A percentile compares a stretch with the other conserved stretches of the same genome.
These are phyloP conservation scores for Gossypium turneri DNA, from an alignment of 345 rosid species.

Conservation along the genomic window DNA sequence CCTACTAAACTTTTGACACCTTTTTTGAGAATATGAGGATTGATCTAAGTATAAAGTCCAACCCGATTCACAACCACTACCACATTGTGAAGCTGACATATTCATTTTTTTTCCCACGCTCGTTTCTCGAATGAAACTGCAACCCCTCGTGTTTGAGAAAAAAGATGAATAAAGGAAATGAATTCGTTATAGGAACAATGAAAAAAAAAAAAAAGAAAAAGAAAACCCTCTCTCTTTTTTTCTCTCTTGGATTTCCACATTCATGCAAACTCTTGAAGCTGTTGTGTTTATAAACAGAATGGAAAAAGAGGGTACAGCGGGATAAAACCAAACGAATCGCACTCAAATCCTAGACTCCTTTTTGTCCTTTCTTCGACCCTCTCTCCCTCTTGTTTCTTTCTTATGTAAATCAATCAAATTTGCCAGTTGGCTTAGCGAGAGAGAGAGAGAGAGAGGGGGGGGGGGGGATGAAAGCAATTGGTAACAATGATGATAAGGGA, in stretches of 20 bases:
- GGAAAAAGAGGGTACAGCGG: constrained; percentile 13
- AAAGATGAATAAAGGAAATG: neutral
- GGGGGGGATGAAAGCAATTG: constrained; percentile 15
- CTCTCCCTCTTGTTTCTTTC: constrained; percentile 29
- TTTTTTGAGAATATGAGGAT: constrained; percentile 37
- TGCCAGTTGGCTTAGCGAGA: constrained; percentile 58
- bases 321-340: constrained; percentile 36
- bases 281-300: constrained; percentile 26
- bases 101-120: constrained; percentile 13
- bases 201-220: neutral
- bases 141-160: neutral
- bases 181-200: neutral
- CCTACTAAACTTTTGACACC: constrained; percentile 26
- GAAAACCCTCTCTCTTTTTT: neutral
- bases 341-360: constrained; percentile 44
- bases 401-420: constrained; percentile 39
- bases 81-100: constrained; percentile 48
- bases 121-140: constrained; percentile 5
- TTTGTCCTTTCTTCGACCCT: constrained; percentile 37
- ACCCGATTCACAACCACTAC: constrained; percentile 75
- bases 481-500: constrained; percentile 22
- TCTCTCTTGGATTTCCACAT: neutral
- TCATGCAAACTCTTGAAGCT: constrained; percentile 11
- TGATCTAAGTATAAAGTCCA: constrained; percentile 78
- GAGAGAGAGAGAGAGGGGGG: constrained; percentile 14